Evolutionary conservation across 164 flowering plant genomes (phyloP).

Genomic region (Litsea cubeba): DNA sequence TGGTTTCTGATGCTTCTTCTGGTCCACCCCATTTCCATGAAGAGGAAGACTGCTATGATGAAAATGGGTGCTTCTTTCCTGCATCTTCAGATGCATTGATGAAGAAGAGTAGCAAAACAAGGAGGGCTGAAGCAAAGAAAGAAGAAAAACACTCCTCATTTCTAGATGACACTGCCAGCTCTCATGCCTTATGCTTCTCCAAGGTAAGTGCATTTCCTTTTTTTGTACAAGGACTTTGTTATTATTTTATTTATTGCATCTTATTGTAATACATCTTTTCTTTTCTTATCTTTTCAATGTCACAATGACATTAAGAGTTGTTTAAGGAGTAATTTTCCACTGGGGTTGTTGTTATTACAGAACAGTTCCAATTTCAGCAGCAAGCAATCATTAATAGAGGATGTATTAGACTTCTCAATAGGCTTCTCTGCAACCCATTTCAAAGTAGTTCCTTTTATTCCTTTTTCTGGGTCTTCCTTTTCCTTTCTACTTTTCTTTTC

Average conservation of each 20-base stretch:
- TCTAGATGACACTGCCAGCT: constrained; percentile 87
- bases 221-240: neutral
- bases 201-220: constrained; percentile 42
- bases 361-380: constrained; percentile 23
- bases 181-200: constrained; percentile 42
- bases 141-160: constrained; percentile 27
- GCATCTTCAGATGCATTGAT: constrained; percentile 22
- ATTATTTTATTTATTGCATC: neutral
- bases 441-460: constrained; percentile 29
- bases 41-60: constrained; percentile 34
- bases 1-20: constrained; percentile 96
- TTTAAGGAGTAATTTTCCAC: neutral
- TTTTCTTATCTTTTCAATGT: neutral
- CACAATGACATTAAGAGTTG: neutral
- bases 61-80: constrained; percentile 24
- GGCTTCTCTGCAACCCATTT: constrained; percentile 50
- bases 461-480: neutral
- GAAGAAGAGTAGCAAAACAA: constrained; percentile 28
- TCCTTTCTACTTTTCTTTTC: neutral
- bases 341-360: constrained; percentile 18
- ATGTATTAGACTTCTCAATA: constrained; percentile 50
- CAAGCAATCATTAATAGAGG: constrained; percentile 35
- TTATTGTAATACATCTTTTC: neutral
- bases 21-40: constrained; percentile 69
- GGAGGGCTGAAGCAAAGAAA: constrained; percentile 23